Evolutionary conservation across 345 rosid genomes (phyloP).

Genomic region (Sonneratia caseolaris): DNA sequence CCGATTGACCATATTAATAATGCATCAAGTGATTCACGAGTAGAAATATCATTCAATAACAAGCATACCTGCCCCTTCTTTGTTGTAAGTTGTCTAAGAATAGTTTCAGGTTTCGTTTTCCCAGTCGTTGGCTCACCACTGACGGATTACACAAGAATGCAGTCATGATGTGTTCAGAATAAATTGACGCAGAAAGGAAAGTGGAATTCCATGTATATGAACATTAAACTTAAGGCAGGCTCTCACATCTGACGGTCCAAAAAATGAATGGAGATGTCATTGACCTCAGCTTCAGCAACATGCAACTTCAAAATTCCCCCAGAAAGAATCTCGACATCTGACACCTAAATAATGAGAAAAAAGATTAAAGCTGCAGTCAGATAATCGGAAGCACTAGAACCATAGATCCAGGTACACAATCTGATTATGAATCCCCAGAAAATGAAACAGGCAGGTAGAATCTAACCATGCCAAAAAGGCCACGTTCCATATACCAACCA

Average conservation of each 20-base stretch:
- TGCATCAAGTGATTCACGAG: background rate
- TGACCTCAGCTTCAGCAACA: slow-evolving; percentile 93
- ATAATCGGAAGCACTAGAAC: background rate
- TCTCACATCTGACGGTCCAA: slow-evolving; percentile 88
- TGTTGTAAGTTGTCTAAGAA: slow-evolving; percentile 85
- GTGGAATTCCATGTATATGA: background rate
- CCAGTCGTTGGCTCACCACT: slow-evolving; percentile 92
- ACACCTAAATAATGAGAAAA: slow-evolving; percentile 42
- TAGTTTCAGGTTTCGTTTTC: slow-evolving; percentile 72
- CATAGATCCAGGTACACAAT: background rate
- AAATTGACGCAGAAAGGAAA: slow-evolving; percentile 6
- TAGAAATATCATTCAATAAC: background rate
- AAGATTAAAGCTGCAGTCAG: background rate
- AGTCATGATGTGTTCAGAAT: slow-evolving; percentile 8
- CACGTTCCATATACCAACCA: slow-evolving; percentile 93
- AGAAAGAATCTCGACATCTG: slow-evolving; percentile 80
- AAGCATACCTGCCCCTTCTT: slow-evolving; percentile 82
- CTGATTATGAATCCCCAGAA: background rate
- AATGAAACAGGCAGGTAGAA: background rate
- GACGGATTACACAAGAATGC: slow-evolving; percentile 7
- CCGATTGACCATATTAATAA: background rate
- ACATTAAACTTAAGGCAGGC: slow-evolving; percentile 17
- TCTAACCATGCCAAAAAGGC: slow-evolving; percentile 87
- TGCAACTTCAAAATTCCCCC: slow-evolving; percentile 84
- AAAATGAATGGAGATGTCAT: slow-evolving; percentile 71